Conservation (phyloP, 805 yeast genomes). For the Teunomyces lycoperdinae region DNA sequence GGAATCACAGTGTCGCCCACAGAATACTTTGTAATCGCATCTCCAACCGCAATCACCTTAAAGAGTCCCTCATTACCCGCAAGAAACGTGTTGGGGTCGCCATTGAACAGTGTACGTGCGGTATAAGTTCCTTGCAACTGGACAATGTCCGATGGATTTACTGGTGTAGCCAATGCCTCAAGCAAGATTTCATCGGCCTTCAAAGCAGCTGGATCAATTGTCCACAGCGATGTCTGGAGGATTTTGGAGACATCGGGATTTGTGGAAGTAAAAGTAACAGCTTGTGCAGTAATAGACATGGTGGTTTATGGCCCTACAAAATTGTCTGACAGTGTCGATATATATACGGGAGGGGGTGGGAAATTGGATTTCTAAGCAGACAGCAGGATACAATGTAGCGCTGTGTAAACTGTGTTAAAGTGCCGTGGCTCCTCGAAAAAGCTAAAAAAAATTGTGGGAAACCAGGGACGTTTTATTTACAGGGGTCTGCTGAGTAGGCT, state of each 20-base stretch:
- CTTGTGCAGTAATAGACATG: slow-evolving; percentile 19
- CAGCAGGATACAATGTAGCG: not conserved
- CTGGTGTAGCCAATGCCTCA: slow-evolving; percentile 73
- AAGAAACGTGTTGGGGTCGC: slow-evolving; percentile 9
- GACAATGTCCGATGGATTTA: slow-evolving; percentile 87
- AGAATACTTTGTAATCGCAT: slow-evolving; percentile 8
- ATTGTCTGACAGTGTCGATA: too few relatives aligned
- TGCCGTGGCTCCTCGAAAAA: too few relatives aligned
- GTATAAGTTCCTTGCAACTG: slow-evolving; percentile 89
- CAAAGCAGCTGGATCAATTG: slow-evolving; percentile 21
- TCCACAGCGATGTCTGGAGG: slow-evolving; percentile 17
- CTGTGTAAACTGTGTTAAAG: too few relatives aligned
- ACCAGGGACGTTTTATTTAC: too few relatives aligned
- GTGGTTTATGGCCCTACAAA: too few relatives aligned
- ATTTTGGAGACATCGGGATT: slow-evolving; percentile 18
- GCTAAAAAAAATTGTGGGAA: too few relatives aligned
- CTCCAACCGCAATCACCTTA: slow-evolving; percentile 15
- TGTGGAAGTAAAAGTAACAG: slow-evolving; percentile 23
- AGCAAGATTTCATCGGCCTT: slow-evolving; percentile 49
- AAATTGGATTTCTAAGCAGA: not conserved
- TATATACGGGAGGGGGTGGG: too few relatives aligned
- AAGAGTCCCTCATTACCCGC: slow-evolving; percentile 24
- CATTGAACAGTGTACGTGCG: slow-evolving; percentile 44
- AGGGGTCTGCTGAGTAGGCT: too few relatives aligned
- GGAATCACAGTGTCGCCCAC: slow-evolving; percentile 20